phyloP scores from a whole-genome alignment of 192 early-diverging fungal species.

The Coemansia sp. region DNA sequence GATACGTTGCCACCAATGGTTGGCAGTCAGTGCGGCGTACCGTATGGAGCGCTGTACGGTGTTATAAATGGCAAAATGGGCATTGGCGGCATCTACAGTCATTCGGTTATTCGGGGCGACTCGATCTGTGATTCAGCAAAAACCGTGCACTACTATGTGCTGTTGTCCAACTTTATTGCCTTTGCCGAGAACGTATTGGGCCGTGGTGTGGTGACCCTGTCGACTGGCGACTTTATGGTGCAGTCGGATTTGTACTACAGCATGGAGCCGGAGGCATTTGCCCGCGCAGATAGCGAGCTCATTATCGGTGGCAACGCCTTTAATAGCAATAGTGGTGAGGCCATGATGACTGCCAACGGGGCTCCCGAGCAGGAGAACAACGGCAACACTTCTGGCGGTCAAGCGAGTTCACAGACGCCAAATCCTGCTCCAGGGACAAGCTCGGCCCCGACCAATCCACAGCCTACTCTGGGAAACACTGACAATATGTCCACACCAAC shows the following conservation, averaged over 20 bases:
- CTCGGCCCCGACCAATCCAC: neutral
- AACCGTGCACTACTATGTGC: conserved; percentile 25
- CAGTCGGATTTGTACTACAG: neutral
- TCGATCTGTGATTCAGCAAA: conserved; percentile 17
- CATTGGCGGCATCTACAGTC: conserved; percentile 30
- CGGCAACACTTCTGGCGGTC: neutral
- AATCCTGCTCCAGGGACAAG: neutral
- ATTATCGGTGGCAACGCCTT: conserved; percentile 3
- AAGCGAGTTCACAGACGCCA: neutral
- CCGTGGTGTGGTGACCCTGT: conserved; percentile 4
- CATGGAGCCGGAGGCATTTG: conserved; percentile 4
- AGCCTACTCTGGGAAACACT: neutral
- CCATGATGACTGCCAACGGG: conserved; percentile 1
- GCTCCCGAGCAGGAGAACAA: neutral
- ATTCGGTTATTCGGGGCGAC: conserved; percentile 15
- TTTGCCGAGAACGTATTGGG: conserved; percentile 23
- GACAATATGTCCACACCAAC: no score
- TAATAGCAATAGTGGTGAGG: neutral
- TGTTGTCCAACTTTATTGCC: conserved; percentile 30
- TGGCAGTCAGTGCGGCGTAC: conserved; percentile 19
- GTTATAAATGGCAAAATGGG: neutral
- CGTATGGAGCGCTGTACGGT: conserved; percentile 37
- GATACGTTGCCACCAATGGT: neutral
- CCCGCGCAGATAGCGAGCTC: neutral
- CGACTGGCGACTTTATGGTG: neutral